phyloP scores from a whole-genome alignment of 768 basidiomycete genomes.

The Hypholoma fasciculare region DNA sequence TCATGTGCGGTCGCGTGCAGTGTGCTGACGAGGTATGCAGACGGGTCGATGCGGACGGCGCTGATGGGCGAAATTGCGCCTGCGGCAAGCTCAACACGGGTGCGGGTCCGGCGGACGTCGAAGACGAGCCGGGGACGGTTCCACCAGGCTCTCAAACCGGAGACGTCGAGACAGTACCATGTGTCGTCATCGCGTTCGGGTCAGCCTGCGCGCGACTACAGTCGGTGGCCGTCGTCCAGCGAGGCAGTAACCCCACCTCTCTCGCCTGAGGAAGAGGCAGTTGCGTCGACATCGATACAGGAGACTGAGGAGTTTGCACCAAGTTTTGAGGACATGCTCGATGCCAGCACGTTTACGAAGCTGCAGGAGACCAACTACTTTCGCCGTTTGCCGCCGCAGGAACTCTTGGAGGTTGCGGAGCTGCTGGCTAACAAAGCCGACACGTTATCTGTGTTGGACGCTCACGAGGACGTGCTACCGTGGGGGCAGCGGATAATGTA shows the following conservation, averaged over 20 bases:
- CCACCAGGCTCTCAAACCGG: slow-evolving; percentile 3
- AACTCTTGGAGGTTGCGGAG: slow-evolving; percentile 17
- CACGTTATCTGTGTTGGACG: slow-evolving; percentile 8
- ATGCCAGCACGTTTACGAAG: slow-evolving; percentile 12
- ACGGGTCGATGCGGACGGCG: slow-evolving; percentile 31
- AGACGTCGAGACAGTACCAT: not conserved
- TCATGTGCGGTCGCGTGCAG: not conserved
- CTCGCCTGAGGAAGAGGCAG: no score
- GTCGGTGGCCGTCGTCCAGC: not conserved
- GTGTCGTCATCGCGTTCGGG: not conserved
- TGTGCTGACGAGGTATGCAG: slow-evolving; percentile 10
- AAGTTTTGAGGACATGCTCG: not conserved
- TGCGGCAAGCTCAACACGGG: not conserved
- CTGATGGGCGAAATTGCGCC: slow-evolving; percentile 34
- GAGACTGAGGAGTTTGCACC: not conserved
- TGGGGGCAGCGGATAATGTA: slow-evolving; percentile 5
- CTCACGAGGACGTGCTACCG: slow-evolving; percentile 2
- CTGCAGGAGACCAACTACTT: slow-evolving; percentile 22
- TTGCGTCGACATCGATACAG: not conserved
- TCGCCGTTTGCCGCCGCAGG: slow-evolving; percentile 11
- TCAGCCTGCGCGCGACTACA: no score
- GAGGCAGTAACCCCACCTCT: not conserved
- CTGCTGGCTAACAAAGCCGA: slow-evolving; percentile 20
- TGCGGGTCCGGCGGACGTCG: slow-evolving; percentile 12
- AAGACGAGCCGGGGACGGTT: slow-evolving; percentile 15